phyloP scores from a whole-genome alignment of 306 rosid species.

The Macrotyloma uniflorum region DNA sequence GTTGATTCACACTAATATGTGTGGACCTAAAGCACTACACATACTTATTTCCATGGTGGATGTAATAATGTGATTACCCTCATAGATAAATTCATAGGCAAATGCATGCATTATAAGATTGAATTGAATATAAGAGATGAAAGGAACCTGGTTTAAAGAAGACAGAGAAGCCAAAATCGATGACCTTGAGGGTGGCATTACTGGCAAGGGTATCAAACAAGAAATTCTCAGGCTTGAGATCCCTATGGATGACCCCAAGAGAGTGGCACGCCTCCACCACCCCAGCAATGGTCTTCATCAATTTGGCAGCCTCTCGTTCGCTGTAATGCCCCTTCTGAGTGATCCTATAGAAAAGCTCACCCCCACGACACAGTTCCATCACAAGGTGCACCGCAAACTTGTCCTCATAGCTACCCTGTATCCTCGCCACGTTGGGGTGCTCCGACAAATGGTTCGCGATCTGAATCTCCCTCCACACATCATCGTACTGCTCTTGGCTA shows the following conservation, averaged over 20 bases:
- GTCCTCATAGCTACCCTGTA: constrained; percentile 80
- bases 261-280: constrained; percentile 84
- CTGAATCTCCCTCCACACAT: constrained; percentile 93
- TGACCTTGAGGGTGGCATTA: constrained; percentile 72
- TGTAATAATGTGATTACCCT: no score
- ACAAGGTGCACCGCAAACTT: constrained; percentile 76
- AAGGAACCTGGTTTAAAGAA: constrained; percentile 78
- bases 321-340: constrained; percentile 80
- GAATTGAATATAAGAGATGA: neutral
- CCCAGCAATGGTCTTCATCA: constrained; percentile 76
- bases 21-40: no score
- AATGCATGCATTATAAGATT: neutral
- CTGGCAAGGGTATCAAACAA: constrained; percentile 66
- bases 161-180: constrained; percentile 82
- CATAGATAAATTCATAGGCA: no score
- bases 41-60: no score
- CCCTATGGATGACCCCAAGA: constrained; percentile 89
- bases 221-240: constrained; percentile 95
- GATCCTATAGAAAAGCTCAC: constrained; percentile 86
- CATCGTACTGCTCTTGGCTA: constrained; percentile 70
- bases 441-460: constrained; percentile 85
- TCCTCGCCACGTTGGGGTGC: constrained; percentile 64
- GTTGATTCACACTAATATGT: no score
- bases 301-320: constrained; percentile 76
- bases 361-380: constrained; percentile 84